A percentile compares a stretch with the other conserved stretches of the same genome.
Conservation (phyloP, 495 filamentous ascomycete genomes). For the Talaromyces wortmannii region DNA sequence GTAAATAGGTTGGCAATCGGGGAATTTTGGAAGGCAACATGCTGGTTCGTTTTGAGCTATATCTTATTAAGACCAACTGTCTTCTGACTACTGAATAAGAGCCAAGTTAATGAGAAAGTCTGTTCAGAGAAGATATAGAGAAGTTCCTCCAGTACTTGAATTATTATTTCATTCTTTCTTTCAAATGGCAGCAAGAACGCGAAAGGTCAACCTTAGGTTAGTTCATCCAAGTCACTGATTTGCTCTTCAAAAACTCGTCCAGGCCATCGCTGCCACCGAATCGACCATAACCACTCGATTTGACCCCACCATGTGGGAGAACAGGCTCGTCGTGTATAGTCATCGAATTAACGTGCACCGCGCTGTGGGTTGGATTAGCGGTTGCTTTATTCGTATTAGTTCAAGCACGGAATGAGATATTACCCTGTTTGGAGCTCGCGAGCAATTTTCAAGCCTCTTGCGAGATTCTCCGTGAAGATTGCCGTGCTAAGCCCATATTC, state of each 20-base stretch:
- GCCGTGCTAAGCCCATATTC: constrained; percentile 44
- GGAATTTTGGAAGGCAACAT: too few relatives aligned
- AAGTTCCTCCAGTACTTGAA: too few relatives aligned
- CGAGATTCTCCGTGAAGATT: constrained; percentile 40
- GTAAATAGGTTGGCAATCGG: too few relatives aligned
- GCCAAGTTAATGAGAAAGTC: too few relatives aligned
- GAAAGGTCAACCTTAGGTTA: constrained; percentile 4
- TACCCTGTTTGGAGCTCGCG: constrained; percentile 40
- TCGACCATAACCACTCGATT: constrained; percentile 74
- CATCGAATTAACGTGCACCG: constrained; percentile 84
- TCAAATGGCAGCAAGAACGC: background rate
- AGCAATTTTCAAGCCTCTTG: constrained; percentile 38
- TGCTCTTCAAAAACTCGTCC: constrained; percentile 75
- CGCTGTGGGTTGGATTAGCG: constrained; percentile 13
- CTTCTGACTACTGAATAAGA: too few relatives aligned
- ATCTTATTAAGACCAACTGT: too few relatives aligned
- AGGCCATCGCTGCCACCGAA: constrained; percentile 48
- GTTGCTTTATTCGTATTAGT: background rate
- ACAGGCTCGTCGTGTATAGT: constrained; percentile 76
- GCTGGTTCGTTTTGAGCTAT: too few relatives aligned
- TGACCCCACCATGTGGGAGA: constrained; percentile 78
- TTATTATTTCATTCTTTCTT: too few relatives aligned
- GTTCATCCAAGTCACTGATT: constrained; percentile 67
- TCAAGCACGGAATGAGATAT: too few relatives aligned
- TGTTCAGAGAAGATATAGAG: too few relatives aligned